Evolutionary conservation across 441 rosid genomes (phyloP), one percentile per base, ranked within the genome.

Genomic region (Arabidopsis lyrata): DNA sequence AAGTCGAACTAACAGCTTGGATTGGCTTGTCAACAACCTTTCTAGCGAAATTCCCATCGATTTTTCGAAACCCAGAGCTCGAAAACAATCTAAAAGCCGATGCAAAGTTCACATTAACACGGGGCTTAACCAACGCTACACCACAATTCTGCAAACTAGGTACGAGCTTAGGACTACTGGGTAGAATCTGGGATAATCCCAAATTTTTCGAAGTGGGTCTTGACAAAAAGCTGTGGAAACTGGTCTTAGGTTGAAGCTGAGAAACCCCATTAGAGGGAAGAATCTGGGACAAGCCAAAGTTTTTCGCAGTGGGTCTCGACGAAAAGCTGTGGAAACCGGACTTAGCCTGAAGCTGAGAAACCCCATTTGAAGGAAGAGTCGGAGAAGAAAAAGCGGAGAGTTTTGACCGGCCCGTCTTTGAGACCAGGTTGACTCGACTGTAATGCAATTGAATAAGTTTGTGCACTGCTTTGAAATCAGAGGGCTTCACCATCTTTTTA

Each of bases 11-110:
- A 41, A 87, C 75, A 12, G 83, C 86, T 22, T 71, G 63, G 4
- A 83, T 80, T 15, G 93, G 92, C 80, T 86, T 94, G 35, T 83
- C 85, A 57, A 88, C 77, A 62, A 82, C 62, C 70, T 73, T 82
- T 70, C 80, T 87, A 10, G 87, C 81, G 38, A 87, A 84, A 76
- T 39, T 81, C 66, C 78, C 79, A 66, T 73, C 74, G n/a, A 71
- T n/a, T 50, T 77, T 80, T 35, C 70, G 73, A 63, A 76, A 81
- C 27, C 74, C 68, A 1, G 89, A 79, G 71, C 80, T 47, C 8
- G 95, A 86, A 68, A 83, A 81, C 50, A 76, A 77, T 81, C 91
- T 78, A 15, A 75, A 72, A 64, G 86, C 90, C 61, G 78, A 72
- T 5, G 82, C 70, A 48, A 55, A 69, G 48, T 71, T 71, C 41